Evolutionary conservation across 2,329 filamentous ascomycete species (phyloP), one percentile per base, ranked within the genome.

Genomic region (Didymella pinodella): DNA sequence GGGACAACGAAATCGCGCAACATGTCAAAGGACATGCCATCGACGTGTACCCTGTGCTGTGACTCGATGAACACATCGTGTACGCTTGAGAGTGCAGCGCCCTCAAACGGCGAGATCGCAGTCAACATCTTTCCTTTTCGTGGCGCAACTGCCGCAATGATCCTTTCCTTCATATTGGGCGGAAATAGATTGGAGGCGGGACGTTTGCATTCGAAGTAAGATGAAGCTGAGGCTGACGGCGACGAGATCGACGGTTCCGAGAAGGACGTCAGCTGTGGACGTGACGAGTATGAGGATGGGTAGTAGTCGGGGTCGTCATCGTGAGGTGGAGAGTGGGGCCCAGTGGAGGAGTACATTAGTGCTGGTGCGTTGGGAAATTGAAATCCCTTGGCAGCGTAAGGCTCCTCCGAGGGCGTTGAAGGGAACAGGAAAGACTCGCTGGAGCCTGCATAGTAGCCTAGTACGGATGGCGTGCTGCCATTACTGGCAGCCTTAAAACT

Each of bases 11-110:
- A 67, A 54, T 75, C 69, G 45, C 66, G 58, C 5, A 75, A 47
- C 65, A 77, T 72, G 50, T 77, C 75, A 46, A 77, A 76, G 0
- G 72, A 71, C 66, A 76, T 67, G 47, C 75, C 75, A 43, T 77
- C 74, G 25, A 76, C 69, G 11, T 66, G 63, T 14, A 77, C 68
- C 12, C 72, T 61, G 3, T 74, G 71, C 28, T 74, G 71, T 20
- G 71, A 70, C 43, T 77, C 71, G 18, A 75, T 61, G 32, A 69
- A 65, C 1, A 75, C 65, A 47, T 76, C 66, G 49, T 76, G 70
- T 0, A 75, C 71, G 31, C 68, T 70, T 7, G 70, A 54, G 3
- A 76, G 48, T 0, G 72, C 61, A 10, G 48, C 59, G 0, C 70
- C 72, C 52, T 76, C 73, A 59, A 73, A 77, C 2, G 75, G 72